phyloP scores from a whole-genome alignment of 768 basidiomycete genomes.

The Tylopilus subfusipes region DNA sequence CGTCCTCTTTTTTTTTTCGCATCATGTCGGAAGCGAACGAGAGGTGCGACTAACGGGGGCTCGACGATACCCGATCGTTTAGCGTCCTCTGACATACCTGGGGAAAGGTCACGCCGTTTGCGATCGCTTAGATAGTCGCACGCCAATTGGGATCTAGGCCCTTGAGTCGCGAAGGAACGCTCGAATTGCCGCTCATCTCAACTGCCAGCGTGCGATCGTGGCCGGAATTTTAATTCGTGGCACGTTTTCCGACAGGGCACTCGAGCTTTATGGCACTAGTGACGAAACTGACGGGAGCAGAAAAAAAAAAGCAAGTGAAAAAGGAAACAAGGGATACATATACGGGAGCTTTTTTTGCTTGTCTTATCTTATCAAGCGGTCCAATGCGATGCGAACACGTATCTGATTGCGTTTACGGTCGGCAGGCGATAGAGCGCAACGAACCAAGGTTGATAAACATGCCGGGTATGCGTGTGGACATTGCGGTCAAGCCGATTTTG shows the following conservation, averaged over 20 bases:
- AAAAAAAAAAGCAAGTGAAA: conserved; percentile 8
- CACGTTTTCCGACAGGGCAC: neutral
- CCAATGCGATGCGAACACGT: conserved; percentile 25
- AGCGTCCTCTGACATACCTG: neutral
- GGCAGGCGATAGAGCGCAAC: conserved; percentile 20
- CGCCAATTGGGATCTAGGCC: neutral
- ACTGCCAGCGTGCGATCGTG: neutral
- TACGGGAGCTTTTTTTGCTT: conserved; percentile 3
- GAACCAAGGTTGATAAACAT: conserved; percentile 3
- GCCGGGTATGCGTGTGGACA: conserved; percentile 6
- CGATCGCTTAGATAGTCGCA: neutral
- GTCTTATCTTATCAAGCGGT: conserved; percentile 30
- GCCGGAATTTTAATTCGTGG: conserved; percentile 1
- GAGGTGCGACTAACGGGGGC: neutral
- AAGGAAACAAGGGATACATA: conserved; percentile 13
- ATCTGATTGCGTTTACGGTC: conserved; percentile 12
- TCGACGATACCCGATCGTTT: neutral
- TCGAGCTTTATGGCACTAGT: conserved; percentile 8
- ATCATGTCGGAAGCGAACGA: conserved; percentile 26
- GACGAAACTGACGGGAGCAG: conserved; percentile 16
- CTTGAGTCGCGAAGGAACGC: neutral
- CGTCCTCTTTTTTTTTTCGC: conserved; percentile 6
- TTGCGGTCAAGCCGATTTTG: conserved; percentile 10
- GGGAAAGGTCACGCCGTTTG: neutral
- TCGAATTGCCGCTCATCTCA: neutral